Evolutionary conservation across 768 basidiomycete genomes (phyloP).

Genomic region (Tulasnella sp.): DNA sequence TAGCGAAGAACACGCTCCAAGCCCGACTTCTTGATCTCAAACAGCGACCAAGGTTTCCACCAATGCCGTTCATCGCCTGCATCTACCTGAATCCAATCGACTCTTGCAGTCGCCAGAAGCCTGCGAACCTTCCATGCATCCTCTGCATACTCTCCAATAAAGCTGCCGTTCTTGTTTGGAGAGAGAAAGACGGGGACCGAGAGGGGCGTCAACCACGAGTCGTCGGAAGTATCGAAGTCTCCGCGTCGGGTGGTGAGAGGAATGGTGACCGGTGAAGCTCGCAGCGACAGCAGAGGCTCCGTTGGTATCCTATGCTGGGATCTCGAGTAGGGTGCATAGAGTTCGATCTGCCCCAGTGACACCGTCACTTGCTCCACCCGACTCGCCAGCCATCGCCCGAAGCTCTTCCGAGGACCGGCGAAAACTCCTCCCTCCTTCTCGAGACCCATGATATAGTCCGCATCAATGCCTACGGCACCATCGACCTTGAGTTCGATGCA

Average conservation of each 20-base stretch:
- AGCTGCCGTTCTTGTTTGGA: neutral
- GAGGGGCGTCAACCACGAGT: constrained; percentile 8
- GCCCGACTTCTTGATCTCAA: neutral
- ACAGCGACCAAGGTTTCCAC: constrained; percentile 3
- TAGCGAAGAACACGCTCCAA: neutral
- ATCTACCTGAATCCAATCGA: neutral
- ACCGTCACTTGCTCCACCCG: constrained; percentile 1
- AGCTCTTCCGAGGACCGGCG: neutral
- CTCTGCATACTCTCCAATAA: neutral
- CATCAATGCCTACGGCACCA: constrained; percentile 11
- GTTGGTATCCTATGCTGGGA: constrained; percentile 2
- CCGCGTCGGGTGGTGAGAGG: constrained; percentile 5
- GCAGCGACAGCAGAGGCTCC: neutral
- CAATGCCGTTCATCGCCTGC: neutral
- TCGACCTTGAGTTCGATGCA: neutral
- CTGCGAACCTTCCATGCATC: neutral
- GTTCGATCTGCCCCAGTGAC: neutral
- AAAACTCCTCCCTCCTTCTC: neutral
- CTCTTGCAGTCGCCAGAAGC: neutral
- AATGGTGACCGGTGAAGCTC: neutral
- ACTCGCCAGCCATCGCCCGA: constrained; percentile 11
- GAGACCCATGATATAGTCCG: constrained; percentile 15
- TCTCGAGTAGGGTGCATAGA: constrained; percentile 10
- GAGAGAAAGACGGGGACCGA: neutral
- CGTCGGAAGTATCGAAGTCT: neutral